Evolutionary conservation across 1,139 yeast genomes (phyloP), one percentile per base, ranked within the genome.

Genomic region (Yamadazyma aaseri): DNA sequence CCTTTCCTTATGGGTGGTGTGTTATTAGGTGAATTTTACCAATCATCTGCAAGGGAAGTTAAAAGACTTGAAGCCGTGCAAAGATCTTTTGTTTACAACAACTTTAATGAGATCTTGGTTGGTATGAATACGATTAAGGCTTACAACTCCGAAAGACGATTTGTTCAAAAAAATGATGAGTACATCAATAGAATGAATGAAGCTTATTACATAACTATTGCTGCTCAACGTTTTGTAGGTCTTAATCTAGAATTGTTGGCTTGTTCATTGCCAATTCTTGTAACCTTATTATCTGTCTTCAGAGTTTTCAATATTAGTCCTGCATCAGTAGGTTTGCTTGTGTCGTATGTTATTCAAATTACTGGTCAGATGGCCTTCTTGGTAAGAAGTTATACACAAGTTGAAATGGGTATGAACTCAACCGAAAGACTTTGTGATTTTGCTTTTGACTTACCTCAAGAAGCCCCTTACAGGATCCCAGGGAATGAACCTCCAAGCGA

Each of bases 391-490:
- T 60, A 66, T 42, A 85, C 95, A 1, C 86, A 81, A 53, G 77
- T 84, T 20, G 96, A 87, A 55, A 86, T 83, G 58, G 84, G 83
- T 55, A 75, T 87, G 87, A 86, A 84, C 51, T 79, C 95, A 7
- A 90, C 81, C 6, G 96, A 87, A 61, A 75, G 96, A 55, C 60
- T 89, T 36, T 71, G 77, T 42, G 74, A 80, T 38, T 86, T 86
- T 58, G 94, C 92, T 0, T 69, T 49, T 34, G 42, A 54, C 24
- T 54, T 70, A 38, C 66, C 66, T 2, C 62, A 63, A 46, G 75
- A 69, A 49, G 71, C 70, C 10, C 56, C 70, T 31, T 56, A 78
- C 55, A 62, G 86, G 74, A 39, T 64, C 66, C 11, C 60, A 71
- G 8, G 25, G 16, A 31, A 17, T 11, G 11, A 26, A 6, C 92